Conservation (phyloP, 139 green algal species). For the Chlorella ohadii region DNA sequence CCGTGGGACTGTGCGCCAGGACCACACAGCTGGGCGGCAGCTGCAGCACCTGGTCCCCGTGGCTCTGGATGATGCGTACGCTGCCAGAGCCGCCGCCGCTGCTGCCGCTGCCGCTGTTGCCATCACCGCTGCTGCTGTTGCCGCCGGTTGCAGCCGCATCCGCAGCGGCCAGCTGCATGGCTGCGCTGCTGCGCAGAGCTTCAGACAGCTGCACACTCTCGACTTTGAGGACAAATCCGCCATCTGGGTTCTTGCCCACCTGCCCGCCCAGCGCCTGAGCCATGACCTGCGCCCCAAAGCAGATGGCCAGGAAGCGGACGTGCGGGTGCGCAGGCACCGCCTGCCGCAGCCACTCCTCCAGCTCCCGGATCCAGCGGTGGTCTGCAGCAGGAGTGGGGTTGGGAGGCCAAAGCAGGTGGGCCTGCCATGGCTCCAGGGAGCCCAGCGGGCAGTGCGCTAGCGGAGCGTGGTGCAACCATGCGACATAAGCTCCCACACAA, state of each 20-base stretch:
- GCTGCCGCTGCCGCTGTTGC: neutral
- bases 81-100: neutral
- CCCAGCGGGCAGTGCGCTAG: neutral
- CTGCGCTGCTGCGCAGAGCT: neutral
- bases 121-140: neutral
- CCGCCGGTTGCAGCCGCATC: neutral
- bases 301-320: neutral
- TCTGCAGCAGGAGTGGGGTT: neutral
- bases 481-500: no score
- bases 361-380: neutral
- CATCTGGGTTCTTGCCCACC: conserved; percentile 4
- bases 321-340: neutral
- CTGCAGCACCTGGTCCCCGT: neutral
- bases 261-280: neutral
- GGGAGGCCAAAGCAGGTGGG: neutral
- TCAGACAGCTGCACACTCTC: neutral
- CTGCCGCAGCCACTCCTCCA: neutral
- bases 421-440: neutral
- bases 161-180: neutral
- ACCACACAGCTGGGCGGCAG: neutral
- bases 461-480: no score
- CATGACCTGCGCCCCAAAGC: neutral
- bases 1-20: neutral
- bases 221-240: neutral
- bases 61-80: neutral